These are phyloP conservation scores for Crithidia brevicula DNA, from an alignment of 208 protist species.

Conservation along the genomic window DNA sequence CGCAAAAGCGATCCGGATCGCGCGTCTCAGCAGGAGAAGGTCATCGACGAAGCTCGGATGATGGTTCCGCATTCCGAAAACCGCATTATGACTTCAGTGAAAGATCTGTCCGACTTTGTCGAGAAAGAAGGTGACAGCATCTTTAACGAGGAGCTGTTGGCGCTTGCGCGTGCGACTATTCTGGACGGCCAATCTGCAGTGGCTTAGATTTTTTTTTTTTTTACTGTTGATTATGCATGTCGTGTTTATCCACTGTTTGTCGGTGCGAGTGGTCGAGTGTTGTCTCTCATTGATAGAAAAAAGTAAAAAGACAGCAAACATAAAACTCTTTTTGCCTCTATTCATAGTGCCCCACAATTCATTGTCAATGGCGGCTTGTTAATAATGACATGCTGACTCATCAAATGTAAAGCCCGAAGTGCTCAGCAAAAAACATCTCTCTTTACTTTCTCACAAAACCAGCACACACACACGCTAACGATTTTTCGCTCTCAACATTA, in stretches of 20 bases:
- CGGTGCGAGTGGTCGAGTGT: background rate
- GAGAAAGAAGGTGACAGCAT: slow-evolving; percentile 43
- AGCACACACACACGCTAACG: no score
- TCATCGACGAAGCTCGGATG: slow-evolving; percentile 75
- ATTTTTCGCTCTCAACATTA: no score
- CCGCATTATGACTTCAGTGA: slow-evolving; percentile 48
- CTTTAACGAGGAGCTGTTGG: slow-evolving; percentile 50
- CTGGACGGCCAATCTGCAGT: slow-evolving; percentile 25
- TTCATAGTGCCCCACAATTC: no score
- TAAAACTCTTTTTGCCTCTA: background rate
- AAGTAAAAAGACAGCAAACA: no score
- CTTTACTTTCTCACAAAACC: no score
- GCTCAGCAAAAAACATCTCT: no score
- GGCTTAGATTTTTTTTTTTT: slow-evolving; percentile 26
- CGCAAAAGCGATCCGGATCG: slow-evolving; percentile 46
- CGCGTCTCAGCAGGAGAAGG: slow-evolving; percentile 75
- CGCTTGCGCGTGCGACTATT: slow-evolving; percentile 23
- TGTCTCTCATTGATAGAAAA: background rate
- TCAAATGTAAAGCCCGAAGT: no score
- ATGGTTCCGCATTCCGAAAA: slow-evolving; percentile 84
- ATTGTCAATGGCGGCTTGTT: no score
- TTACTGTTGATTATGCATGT: slow-evolving; percentile 2
- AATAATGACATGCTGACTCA: no score
- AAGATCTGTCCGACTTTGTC: slow-evolving; percentile 71
- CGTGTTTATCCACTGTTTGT: slow-evolving; percentile 4